Base-by-base conservation (phyloP, 1,139 yeast genomes). In the Meyerozyma elateridarum region DNA sequence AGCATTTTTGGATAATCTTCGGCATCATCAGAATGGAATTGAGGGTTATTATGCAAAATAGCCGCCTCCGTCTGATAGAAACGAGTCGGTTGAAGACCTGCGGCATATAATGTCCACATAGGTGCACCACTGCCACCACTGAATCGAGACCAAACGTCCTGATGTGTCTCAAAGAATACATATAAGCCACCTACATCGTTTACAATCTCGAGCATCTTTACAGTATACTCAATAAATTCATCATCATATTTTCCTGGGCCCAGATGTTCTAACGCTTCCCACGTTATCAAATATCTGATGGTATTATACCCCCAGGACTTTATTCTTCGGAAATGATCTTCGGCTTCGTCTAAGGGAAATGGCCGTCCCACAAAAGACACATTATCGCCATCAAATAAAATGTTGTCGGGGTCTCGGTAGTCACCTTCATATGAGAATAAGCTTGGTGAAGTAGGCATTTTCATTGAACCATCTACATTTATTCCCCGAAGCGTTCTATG, bases 101-200 rank as follows among this genome's bases (percentile, higher is more conserved):
- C 95, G n/a, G 95, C 93, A 48, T 84, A 81, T n/a, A 87, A 59
- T 0, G 96, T 88, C 97, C 97, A 89, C 56, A 85, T 48, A 0
- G 97, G 96, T 5, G 96, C 95, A 13, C 97, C 97, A 37, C 89
- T 80, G 1, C 97, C 97, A n/a, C 97, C 96, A 12, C 79, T 67
- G 51, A 68, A 85, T 32, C 96, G 64, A 5, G 94, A 82, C 97
- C 97, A 89, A 11, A 83, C 93, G 52, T 89, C 97, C 54, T 89
- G 97, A 52, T 89, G 97, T 2, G 94, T 84, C 48, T 89, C 96
- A 39, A 89, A 52, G 44, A 84, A 78, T 5, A 88, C 89, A 49
- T 84, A 85, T 13, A 89, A 57, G 0, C 95, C 96, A 0, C 85
- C 88, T 22, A 77, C 63, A 6, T 68, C 54, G 32, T 75, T 70